Evolutionary conservation across 192 early-diverging fungal species (phyloP).

Genomic region (Dissophora ornata): DNA sequence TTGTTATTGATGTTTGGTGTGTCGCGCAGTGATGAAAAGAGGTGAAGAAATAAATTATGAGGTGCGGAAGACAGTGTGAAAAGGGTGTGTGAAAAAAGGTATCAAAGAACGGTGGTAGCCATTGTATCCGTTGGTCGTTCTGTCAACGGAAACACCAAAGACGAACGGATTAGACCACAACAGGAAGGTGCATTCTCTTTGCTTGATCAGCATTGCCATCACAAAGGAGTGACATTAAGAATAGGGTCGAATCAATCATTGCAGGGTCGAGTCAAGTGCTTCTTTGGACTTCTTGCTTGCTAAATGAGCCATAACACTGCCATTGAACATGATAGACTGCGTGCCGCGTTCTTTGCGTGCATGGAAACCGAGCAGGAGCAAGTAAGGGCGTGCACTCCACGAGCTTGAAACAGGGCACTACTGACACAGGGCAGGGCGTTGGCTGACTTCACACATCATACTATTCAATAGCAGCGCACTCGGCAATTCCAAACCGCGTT

Average conservation of each 20-base stretch:
- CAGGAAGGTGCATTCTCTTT: background rate
- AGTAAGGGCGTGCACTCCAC: slow-evolving; percentile 10
- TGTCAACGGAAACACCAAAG: too few relatives aligned
- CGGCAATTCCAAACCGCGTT: slow-evolving; percentile 35
- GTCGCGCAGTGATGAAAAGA: too few relatives aligned
- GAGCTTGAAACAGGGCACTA: too few relatives aligned
- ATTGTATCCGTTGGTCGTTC: too few relatives aligned
- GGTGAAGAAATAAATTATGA: too few relatives aligned
- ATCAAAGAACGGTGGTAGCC: too few relatives aligned
- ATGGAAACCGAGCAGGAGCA: slow-evolving; percentile 48
- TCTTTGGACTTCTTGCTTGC: slow-evolving; percentile 10
- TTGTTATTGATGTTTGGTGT: background rate
- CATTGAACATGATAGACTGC: slow-evolving; percentile 21
- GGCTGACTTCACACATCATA: too few relatives aligned
- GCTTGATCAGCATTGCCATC: slow-evolving; percentile 2
- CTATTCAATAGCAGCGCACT: slow-evolving; percentile 18
- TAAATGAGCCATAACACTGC: background rate
- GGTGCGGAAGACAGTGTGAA: too few relatives aligned
- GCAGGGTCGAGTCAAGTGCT: background rate
- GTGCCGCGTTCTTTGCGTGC: slow-evolving; percentile 45
- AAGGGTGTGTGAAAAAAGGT: too few relatives aligned
- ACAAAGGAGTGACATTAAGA: too few relatives aligned
- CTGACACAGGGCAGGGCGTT: too few relatives aligned
- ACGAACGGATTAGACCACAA: background rate
- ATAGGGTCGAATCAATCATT: too few relatives aligned